These are phyloP conservation scores for Laburnicola sp. DNA, from an alignment of 2,329 filamentous ascomycete genomes.

Conservation along the genomic window DNA sequence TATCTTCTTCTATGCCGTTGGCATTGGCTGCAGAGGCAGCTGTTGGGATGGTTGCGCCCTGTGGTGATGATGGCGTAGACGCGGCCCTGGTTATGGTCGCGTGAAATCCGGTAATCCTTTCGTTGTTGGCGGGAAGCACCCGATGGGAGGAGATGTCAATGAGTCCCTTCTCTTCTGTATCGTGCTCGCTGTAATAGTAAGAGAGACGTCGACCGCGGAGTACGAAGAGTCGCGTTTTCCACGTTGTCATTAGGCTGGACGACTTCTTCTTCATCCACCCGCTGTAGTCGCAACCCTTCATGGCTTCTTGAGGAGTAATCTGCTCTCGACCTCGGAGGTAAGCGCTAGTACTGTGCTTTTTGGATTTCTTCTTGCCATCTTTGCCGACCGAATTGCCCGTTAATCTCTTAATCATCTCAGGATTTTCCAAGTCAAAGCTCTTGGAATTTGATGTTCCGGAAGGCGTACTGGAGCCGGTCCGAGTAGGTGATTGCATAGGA, in stretches of 20 bases:
- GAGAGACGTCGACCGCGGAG: slow-evolving; percentile 87
- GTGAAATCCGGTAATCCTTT: slow-evolving; percentile 85
- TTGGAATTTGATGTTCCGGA: slow-evolving; percentile 60
- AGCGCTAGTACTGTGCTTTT: slow-evolving; percentile 93
- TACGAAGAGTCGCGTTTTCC: slow-evolving; percentile 96
- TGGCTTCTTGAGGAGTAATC: slow-evolving; percentile 79
- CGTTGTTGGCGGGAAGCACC: slow-evolving; percentile 91
- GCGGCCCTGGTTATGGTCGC: slow-evolving; percentile 90
- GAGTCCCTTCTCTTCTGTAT: slow-evolving; percentile 88
- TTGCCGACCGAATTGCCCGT: slow-evolving; percentile 51
- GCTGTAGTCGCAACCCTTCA: slow-evolving; percentile 84
- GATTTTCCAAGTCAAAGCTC: slow-evolving; percentile 80
- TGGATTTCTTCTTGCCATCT: slow-evolving; percentile 55
- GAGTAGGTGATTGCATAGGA: slow-evolving; percentile 64
- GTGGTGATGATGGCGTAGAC: slow-evolving; percentile 63
- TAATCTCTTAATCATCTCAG: slow-evolving; percentile 48
- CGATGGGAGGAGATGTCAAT: slow-evolving; percentile 98
- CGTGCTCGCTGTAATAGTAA: slow-evolving; percentile 94
- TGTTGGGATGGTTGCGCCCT: slow-evolving; percentile 46
- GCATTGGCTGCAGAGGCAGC: slow-evolving; percentile 44
- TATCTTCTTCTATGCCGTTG: slow-evolving; percentile 51
- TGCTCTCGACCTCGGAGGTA: slow-evolving; percentile 86
- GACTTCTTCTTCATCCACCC: slow-evolving; percentile 99
- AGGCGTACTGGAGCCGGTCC: slow-evolving; percentile 73
- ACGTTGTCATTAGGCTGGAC: slow-evolving; percentile 92